These are phyloP conservation scores for Hypoxylon cercidicola DNA, from an alignment of 495 filamentous ascomycete species.

Conservation along the genomic window DNA sequence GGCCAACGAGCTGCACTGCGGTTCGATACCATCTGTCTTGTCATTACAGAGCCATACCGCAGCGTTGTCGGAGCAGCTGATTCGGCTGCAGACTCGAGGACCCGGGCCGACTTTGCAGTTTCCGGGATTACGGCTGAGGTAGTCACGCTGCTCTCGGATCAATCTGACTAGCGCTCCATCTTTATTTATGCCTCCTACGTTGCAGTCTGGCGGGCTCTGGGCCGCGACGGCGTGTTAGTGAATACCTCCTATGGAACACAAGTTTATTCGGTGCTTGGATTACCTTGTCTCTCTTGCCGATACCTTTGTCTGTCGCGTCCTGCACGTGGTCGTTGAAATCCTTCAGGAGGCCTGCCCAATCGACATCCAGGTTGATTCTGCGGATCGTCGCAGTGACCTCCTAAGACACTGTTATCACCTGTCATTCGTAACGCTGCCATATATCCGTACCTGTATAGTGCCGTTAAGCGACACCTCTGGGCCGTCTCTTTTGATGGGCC, in stretches of 20 bases:
- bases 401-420: background rate
- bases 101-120: background rate
- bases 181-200: too few species aligned
- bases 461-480: conserved; percentile 19
- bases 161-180: too few species aligned
- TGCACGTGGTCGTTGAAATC: too few species aligned
- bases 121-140: too few species aligned
- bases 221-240: too few species aligned
- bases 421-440: background rate
- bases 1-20: conserved; percentile 1
- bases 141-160: too few species aligned
- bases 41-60: conserved; percentile 33
- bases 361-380: conserved; percentile 7
- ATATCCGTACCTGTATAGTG: conserved; percentile 6
- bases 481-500: conserved; percentile 11
- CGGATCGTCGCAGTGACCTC: background rate
- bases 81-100: conserved; percentile 1
- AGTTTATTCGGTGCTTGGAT: too few species aligned
- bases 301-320: too few species aligned
- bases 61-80: conserved; percentile 11
- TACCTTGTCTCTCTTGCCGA: too few species aligned
- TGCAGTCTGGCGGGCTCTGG: too few species aligned
- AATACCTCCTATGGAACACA: too few species aligned
- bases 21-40: background rate
- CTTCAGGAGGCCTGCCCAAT: too few species aligned